Conservation (phyloP, 2,329 filamentous ascomycete genomes). For the Pezicula carpinea region DNA sequence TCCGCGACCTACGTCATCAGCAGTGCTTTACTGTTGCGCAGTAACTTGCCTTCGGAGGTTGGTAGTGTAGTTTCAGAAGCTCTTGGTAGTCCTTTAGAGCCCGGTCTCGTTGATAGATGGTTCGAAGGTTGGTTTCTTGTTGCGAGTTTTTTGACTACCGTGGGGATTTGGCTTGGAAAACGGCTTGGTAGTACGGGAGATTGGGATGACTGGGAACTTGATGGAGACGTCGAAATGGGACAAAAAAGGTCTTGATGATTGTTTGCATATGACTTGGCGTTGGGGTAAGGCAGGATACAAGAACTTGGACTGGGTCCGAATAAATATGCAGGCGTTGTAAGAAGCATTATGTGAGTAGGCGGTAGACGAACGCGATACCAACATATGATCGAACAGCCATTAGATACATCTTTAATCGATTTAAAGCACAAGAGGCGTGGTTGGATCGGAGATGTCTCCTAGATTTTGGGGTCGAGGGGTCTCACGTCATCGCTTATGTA, state of each 20-base stretch:
- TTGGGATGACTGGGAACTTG: conserved; percentile 55
- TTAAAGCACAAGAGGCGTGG: too few species aligned
- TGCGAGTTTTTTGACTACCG: conserved; percentile 59
- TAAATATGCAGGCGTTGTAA: too few species aligned
- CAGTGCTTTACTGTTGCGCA: conserved; percentile 69
- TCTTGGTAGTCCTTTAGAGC: conserved; percentile 68
- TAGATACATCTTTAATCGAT: too few species aligned
- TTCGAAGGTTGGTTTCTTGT: conserved; percentile 83
- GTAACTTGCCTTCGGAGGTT: conserved; percentile 73
- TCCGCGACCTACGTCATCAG: conserved; percentile 82
- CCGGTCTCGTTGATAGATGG: conserved; percentile 70
- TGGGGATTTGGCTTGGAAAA: conserved; percentile 70
- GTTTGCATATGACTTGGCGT: too few species aligned
- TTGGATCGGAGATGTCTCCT: too few species aligned
- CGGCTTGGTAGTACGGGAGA: conserved; percentile 47
- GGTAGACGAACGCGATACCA: too few species aligned
- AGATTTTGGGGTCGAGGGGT: too few species aligned
- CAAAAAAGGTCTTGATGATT: conserved; percentile 55
- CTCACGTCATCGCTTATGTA: too few species aligned
- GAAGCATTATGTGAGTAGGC: too few species aligned
- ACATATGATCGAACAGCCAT: too few species aligned
- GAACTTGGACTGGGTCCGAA: too few species aligned
- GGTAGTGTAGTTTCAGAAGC: conserved; percentile 74
- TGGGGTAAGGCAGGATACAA: too few species aligned
- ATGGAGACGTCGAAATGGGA: conserved; percentile 64